Base-by-base conservation (phyloP, 129 eudicot species). In the Flaveria linearis region DNA sequence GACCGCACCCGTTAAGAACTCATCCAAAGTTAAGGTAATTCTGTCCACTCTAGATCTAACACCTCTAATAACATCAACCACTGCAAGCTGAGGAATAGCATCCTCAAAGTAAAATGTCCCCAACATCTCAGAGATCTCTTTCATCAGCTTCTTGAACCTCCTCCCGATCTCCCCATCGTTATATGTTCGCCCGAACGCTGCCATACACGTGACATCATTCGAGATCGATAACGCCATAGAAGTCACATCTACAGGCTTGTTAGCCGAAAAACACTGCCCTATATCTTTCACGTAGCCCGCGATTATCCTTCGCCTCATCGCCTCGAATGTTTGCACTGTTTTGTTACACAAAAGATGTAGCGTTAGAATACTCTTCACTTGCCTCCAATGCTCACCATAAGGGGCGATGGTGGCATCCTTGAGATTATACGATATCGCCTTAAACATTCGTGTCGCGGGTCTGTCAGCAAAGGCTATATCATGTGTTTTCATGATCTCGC, bases 371-470 rank as follows among this genome's bases (percentile, higher is more conserved):
- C 89, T 83, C 28, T 67, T 85, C 50, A 78, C 17, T 52, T 83
- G 87, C 66, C 89, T 74, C 92, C 92, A 88, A 52, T 82, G 78
- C 33, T 85, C 89, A 8, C 92, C 89, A 26, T 88, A 85, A 2
- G 89, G 89, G 9, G 87, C 58, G 10, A 81, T 17, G 3, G 87
- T 36, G 14, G 80, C 64, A 41, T 85, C 86, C 63, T 69, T 87
- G 23, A 45, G 49, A 61, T 73, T 67, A 25, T 87, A 87, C 2
- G 85, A 55, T 0, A 85, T 70, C 30, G 73, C 66, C 7, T 64
- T 75, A 13, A 77, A 50, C 25, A 85, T 77, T 8, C 68, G 56
- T 1, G 74, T 41, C n/a, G 73, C 28, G 17, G 89, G 87, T 61
- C 92, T 62, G 73, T 73, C 73, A 4, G 87, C 76, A 71, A 85